These are phyloP conservation scores for Vigna angularis DNA, from an alignment of 306 rosid species.

Conservation along the genomic window DNA sequence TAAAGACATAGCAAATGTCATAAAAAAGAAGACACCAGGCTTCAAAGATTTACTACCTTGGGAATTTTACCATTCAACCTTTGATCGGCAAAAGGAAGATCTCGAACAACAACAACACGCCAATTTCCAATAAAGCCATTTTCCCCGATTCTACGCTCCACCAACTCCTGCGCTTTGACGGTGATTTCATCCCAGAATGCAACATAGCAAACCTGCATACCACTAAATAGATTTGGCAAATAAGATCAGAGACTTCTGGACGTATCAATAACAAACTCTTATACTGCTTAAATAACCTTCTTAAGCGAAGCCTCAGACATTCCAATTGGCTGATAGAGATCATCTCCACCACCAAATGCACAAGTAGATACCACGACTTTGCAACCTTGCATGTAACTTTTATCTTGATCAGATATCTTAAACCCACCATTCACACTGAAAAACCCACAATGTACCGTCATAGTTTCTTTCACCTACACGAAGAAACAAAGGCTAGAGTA, in stretches of 20 bases:
- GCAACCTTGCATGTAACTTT: conserved; percentile 70
- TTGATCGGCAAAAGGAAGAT: conserved; percentile 92
- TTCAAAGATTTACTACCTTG: conserved; percentile 59
- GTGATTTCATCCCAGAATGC: conserved; percentile 99
- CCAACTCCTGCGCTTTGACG: conserved; percentile 67
- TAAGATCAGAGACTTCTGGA: conserved; percentile 49
- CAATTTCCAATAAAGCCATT: conserved; percentile 82
- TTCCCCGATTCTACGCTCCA: conserved; percentile 64
- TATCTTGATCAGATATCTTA: conserved; percentile 75
- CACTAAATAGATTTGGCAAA: conserved; percentile 51
- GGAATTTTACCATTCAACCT: conserved; percentile 98
- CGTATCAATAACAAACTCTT: conserved; percentile 29
- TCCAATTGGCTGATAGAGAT: conserved; percentile 98
- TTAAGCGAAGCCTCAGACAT: conserved; percentile 75
- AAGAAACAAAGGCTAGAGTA: conserved; percentile 32
- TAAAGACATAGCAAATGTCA: conserved; percentile 11
- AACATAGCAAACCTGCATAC: conserved; percentile 87
- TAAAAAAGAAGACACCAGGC: neutral
- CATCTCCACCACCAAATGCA: conserved; percentile 99
- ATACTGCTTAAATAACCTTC: conserved; percentile 63
- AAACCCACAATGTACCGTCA: conserved; percentile 85
- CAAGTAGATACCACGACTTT: conserved; percentile 87
- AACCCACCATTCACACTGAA: conserved; percentile 80
- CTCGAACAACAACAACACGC: conserved; percentile 82
- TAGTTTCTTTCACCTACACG: conserved; percentile 69